A percentile compares a stretch with the other conserved stretches of the same genome.
These are phyloP conservation scores for Solanum ahanhuiri DNA, from an alignment of 257 asterid species.

Conservation along the genomic window DNA sequence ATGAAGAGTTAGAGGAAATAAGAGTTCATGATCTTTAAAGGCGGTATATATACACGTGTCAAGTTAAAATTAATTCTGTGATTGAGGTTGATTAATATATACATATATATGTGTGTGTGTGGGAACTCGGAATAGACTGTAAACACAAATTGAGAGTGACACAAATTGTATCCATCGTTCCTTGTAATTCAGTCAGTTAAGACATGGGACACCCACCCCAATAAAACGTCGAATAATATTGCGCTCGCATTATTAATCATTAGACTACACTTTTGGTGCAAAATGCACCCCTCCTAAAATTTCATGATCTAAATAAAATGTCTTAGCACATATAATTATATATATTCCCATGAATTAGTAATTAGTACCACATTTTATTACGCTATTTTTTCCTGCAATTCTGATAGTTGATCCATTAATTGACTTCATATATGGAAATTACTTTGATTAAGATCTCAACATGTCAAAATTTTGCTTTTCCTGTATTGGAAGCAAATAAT, in stretches of 20 bases:
- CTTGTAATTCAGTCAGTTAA: not conserved
- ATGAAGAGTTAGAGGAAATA: no score
- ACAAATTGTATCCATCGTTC: not conserved
- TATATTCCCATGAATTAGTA: not conserved
- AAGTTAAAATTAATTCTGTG: no score
- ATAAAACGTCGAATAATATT: not conserved
- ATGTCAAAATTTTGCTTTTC: not conserved
- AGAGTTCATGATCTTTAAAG: no score
- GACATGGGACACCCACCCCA: not conserved
- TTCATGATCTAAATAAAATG: not conserved
- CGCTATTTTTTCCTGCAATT: not conserved
- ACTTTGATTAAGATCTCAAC: not conserved
- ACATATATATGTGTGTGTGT: not conserved
- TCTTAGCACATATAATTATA: not conserved
- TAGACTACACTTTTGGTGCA: not conserved
- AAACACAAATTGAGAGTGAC: not conserved
- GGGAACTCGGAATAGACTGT: not conserved
- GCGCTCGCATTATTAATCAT: not conserved
- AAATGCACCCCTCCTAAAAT: not conserved
- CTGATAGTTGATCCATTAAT: not conserved
- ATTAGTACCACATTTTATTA: not conserved
- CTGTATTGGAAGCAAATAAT: not conserved
- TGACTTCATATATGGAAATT: not conserved
- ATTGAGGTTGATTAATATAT: no score
- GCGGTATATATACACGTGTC: not conserved